A percentile compares a stretch with the other conserved stretches of the same genome.
These are phyloP conservation scores for Eremochloa ophiuroides DNA, from an alignment of 176 grass and related monocot genomes.

Conservation along the genomic window DNA sequence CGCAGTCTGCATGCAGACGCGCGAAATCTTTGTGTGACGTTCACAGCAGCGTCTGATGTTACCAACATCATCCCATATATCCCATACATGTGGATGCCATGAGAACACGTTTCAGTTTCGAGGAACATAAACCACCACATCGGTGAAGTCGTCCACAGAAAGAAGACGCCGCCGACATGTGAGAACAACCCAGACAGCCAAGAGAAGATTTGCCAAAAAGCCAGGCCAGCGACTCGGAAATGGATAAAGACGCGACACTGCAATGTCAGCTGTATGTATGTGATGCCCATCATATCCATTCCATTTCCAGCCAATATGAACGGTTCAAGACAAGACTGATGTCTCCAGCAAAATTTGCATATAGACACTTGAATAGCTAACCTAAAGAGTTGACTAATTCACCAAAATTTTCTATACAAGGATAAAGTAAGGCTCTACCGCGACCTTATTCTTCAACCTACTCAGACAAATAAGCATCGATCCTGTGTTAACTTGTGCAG, in stretches of 20 bases:
- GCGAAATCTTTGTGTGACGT: conserved; percentile 11
- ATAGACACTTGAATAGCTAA: conserved; percentile 33
- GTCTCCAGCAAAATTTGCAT: conserved; percentile 13
- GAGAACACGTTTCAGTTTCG: neutral
- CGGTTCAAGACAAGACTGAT: neutral
- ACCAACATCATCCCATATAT: neutral
- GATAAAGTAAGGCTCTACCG: conserved; percentile 26
- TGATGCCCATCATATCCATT: neutral
- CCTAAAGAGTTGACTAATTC: conserved; percentile 25
- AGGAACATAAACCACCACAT: neutral
- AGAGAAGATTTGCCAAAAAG: neutral
- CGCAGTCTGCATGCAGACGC: neutral
- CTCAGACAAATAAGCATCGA: neutral
- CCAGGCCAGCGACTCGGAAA: neutral
- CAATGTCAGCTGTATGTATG: neutral
- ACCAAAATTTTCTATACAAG: conserved; percentile 40
- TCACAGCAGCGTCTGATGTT: neutral
- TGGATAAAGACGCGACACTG: neutral
- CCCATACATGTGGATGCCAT: neutral
- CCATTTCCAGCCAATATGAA: conserved; percentile 13
- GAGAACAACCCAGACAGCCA: too few relatives aligned
- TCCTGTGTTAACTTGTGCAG: neutral
- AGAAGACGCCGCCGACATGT: too few relatives aligned
- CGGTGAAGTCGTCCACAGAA: too few relatives aligned
- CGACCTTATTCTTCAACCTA: conserved; percentile 15